Base-by-base conservation (phyloP, 257 asterid species). In the Solanum gracilifrons region DNA sequence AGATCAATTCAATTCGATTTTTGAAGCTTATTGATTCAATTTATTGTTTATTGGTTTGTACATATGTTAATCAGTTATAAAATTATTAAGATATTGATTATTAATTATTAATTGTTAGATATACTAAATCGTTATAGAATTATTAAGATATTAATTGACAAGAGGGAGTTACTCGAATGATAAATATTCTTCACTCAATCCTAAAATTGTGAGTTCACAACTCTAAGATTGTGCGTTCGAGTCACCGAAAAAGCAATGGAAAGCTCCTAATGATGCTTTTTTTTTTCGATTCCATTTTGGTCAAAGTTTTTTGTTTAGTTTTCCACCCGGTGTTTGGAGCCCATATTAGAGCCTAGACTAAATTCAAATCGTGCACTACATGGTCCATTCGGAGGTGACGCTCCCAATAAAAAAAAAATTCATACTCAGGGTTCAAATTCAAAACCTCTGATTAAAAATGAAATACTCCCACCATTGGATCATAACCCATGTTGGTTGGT, bases 361-460 rank as follows among this genome's bases (percentile, higher is more conserved):
- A 18, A 51, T 51, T 16, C 3, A 1, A 2, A 51, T 4, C 6
- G 20, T 13, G 20, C 7, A 46, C 4, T 55, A 6, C 4, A 55
- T 0, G n/a, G 8, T 6, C 2, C 62, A 55, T 55, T 55, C 9
- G 9, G 0, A 13, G 58, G 7, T 13, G 21, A 0, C 20, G 0
- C 20, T 46, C 7, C 15, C 58, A 46, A 46, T 5, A 46, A 4
- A 31, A 31, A 31, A 31, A 31, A 31, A 31, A 2, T 31, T 7
- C 51, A 12, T 13, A 46, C 0, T 7, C 7, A 46, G 0, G 0
- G 0, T 5, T 46, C 7, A 13, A 46, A 46, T 46, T 0, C 7
- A 5, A 46, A 0, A 46, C 3, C 0, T 46, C 7, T 13, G 0
- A 46, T 13, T 46, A 46, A 46, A 0, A 5, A 5, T 46, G 0